Conservation (phyloP, 2,329 filamentous ascomycete species). For the Scopulariopsis brevicaulis region DNA sequence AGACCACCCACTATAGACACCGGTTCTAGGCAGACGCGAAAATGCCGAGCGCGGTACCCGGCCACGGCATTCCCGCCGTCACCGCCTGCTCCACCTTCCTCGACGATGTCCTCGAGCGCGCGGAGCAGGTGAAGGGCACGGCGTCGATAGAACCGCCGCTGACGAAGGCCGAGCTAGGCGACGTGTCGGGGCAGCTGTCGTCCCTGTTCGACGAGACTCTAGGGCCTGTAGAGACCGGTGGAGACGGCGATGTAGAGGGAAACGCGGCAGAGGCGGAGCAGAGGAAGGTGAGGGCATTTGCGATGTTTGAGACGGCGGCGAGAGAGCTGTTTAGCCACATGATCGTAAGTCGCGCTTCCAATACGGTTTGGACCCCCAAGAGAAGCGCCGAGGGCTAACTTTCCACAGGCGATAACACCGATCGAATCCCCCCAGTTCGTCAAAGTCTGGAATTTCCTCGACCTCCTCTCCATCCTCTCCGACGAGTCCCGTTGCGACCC, state of each 20-base stretch:
- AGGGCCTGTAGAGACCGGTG: conserved; percentile 2
- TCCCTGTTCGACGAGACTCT: conserved; percentile 22
- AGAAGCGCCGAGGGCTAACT: background rate
- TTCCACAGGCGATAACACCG: conserved; percentile 53
- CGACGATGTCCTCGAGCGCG: conserved; percentile 44
- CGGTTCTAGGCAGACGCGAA: background rate
- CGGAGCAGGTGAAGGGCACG: conserved; percentile 45
- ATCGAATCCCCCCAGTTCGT: conserved; percentile 74
- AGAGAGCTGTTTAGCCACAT: conserved; percentile 69
- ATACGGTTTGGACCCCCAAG: background rate
- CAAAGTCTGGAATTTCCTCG: conserved; percentile 84
- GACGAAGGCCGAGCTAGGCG: conserved; percentile 53
- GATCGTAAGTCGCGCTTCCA: conserved; percentile 45
- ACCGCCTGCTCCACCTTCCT: conserved; percentile 42
- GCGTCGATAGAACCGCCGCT: conserved; percentile 62
- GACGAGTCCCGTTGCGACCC: conserved; percentile 71
- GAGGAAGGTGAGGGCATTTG: conserved; percentile 41
- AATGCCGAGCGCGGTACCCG: conserved; percentile 1
- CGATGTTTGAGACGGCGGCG: conserved; percentile 73
- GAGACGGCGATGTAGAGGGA: conserved; percentile 8
- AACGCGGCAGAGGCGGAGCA: conserved; percentile 17
- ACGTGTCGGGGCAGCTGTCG: conserved; percentile 32
- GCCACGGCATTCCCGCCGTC: conserved; percentile 40
- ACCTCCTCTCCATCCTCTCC: conserved; percentile 79
- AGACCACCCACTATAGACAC: background rate